A percentile compares a stretch with the other conserved stretches of the same genome.
Conservation (phyloP, 2,329 filamentous ascomycete genomes). For the Intubia oerlemansii region DNA sequence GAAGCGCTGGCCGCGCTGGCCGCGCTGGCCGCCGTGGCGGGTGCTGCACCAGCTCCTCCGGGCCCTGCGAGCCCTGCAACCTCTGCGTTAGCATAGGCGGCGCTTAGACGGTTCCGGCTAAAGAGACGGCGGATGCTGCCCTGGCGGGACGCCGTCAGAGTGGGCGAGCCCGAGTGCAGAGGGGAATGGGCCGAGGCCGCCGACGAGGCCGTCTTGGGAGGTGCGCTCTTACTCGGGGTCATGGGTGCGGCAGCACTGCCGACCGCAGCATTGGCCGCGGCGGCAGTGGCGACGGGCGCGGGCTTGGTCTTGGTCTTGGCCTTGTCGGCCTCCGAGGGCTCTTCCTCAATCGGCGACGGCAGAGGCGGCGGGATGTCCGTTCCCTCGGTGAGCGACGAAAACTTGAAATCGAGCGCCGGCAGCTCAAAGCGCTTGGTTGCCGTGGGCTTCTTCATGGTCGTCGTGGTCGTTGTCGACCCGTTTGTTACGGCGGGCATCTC, state of each 20-base stretch:
- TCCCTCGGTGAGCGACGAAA: constrained; percentile 36
- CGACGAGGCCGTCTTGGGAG: not conserved
- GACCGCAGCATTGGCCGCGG: constrained; percentile 18
- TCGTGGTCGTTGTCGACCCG: constrained; percentile 5
- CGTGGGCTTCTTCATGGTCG: too few relatives aligned
- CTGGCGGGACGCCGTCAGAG: constrained; percentile 24
- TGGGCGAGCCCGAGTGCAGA: constrained; percentile 21
- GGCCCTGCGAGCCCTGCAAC: too few relatives aligned
- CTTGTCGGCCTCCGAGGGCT: constrained; percentile 13
- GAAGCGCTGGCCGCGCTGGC: constrained; percentile 13
- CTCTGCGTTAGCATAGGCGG: constrained; percentile 25
- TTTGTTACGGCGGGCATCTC: constrained; percentile 11
- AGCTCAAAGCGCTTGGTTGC: constrained; percentile 26
- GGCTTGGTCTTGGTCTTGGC: constrained; percentile 4
- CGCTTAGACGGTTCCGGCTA: constrained; percentile 32
- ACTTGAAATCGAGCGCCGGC: constrained; percentile 35
- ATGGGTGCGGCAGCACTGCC: constrained; percentile 4
- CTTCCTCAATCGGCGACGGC: constrained; percentile 30
- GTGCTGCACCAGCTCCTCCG: too few relatives aligned
- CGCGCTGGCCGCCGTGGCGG: not conserved
- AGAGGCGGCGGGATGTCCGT: constrained; percentile 37
- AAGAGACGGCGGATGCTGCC: constrained; percentile 36
- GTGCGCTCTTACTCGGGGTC: not conserved
- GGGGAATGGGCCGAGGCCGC: too few relatives aligned
- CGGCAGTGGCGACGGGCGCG: constrained; percentile 11